A percentile compares a stretch with the other conserved stretches of the same genome.
Conservation (phyloP, 176 grass and related monocot genomes). For the Phyllostachys edulis region DNA sequence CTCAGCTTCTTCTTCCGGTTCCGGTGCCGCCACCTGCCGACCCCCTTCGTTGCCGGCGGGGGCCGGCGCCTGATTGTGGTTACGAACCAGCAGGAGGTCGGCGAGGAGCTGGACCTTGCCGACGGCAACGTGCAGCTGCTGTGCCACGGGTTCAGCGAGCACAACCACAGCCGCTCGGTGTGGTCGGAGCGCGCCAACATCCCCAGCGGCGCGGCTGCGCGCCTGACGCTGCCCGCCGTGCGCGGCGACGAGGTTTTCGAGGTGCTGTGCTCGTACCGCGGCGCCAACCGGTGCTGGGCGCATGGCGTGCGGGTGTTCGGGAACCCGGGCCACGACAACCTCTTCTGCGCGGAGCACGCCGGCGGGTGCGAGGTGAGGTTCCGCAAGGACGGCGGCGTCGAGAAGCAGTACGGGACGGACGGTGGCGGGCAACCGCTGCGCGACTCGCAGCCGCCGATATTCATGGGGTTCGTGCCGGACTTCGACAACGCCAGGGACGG, state of each 20-base stretch:
- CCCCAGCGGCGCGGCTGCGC: slow-evolving; percentile 21
- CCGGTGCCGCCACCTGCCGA: slow-evolving; percentile 35
- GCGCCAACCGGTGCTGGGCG: slow-evolving; percentile 61
- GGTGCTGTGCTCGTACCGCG: slow-evolving; percentile 61
- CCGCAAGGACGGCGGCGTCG: slow-evolving; percentile 55
- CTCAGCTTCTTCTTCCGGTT: slow-evolving; percentile 41
- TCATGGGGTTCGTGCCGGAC: slow-evolving; percentile 61
- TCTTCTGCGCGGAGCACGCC: slow-evolving; percentile 38
- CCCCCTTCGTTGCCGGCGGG: slow-evolving; percentile 8
- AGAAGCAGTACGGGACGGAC: slow-evolving; percentile 47
- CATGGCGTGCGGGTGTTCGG: slow-evolving; percentile 43
- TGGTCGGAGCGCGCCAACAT: slow-evolving; percentile 43
- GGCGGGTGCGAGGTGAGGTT: slow-evolving; percentile 51
- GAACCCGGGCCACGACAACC: slow-evolving; percentile 56
- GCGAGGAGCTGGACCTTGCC: slow-evolving; percentile 52
- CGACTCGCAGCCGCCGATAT: slow-evolving; percentile 37
- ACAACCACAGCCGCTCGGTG: slow-evolving; percentile 26
- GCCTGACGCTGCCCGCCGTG: slow-evolving; percentile 37
- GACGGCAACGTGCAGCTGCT: slow-evolving; percentile 51
- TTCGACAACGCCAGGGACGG: slow-evolving; percentile 60
- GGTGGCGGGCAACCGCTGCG: neutral
- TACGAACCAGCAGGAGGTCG: slow-evolving; percentile 55
- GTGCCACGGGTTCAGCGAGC: slow-evolving; percentile 54
- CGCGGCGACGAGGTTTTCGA: slow-evolving; percentile 60
- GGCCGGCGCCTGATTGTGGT: slow-evolving; percentile 23